Evolutionary conservation across 129 eudicot species (phyloP).

Genomic region (Flaveria ramosissima): DNA sequence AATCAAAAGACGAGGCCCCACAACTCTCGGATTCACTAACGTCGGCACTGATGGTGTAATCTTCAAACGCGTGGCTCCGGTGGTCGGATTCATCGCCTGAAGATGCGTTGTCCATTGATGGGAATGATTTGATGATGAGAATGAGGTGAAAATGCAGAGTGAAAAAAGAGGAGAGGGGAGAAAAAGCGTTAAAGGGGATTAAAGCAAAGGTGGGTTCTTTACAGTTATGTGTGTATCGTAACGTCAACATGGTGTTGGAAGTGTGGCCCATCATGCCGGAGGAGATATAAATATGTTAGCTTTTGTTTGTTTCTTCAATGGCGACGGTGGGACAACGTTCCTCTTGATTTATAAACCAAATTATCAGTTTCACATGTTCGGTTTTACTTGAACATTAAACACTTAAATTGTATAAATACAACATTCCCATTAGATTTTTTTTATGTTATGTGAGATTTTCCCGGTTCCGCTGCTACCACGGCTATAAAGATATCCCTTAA

Average conservation of each 20-base stretch:
- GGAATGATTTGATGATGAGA: slow-evolving; percentile 26
- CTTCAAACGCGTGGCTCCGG: slow-evolving; percentile 27
- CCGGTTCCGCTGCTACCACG: too few species aligned
- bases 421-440: too few species aligned
- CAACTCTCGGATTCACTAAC: slow-evolving; percentile 62
- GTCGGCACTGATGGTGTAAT: slow-evolving; percentile 60
- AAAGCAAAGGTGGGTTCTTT: slow-evolving; percentile 35
- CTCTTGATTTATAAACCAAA: not conserved
- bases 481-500: too few species aligned
- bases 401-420: too few species aligned
- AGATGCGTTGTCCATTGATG: slow-evolving; percentile 23
- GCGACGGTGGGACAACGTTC: slow-evolving; percentile 5
- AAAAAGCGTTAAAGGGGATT: slow-evolving; percentile 38
- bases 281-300: slow-evolving; percentile 19
- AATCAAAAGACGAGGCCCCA: slow-evolving; percentile 44
- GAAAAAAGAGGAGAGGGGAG: not conserved
- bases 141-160: slow-evolving; percentile 25
- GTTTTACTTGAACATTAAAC: too few species aligned
- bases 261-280: slow-evolving; percentile 44
- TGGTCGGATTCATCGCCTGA: slow-evolving; percentile 46
- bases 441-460: too few species aligned
- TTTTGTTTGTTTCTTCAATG: slow-evolving; percentile 27
- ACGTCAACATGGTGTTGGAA: slow-evolving; percentile 47
- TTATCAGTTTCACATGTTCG: not conserved
- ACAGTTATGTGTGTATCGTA: slow-evolving; percentile 47